Evolutionary conservation across 176 grass and related monocot genomes (phyloP).

Genomic region (Zea mays): DNA sequence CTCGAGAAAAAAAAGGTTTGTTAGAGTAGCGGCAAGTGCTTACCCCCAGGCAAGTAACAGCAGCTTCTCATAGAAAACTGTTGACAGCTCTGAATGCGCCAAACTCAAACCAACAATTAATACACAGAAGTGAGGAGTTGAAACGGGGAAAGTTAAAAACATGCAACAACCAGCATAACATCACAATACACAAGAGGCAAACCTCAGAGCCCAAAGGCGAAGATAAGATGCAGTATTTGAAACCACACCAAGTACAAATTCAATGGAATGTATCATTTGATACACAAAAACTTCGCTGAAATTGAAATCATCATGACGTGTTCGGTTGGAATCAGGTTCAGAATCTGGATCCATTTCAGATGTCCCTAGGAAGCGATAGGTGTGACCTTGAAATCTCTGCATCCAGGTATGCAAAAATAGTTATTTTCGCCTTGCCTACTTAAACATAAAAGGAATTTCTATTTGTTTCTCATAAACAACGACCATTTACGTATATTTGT

Average conservation of each 20-base stretch:
- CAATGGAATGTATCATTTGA: slow-evolving; percentile 99
- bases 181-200: slow-evolving; percentile 34
- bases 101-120: slow-evolving; percentile 66
- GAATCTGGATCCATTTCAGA: slow-evolving; percentile 92
- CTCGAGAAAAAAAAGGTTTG: too few relatives aligned
- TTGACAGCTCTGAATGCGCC: slow-evolving; percentile 96
- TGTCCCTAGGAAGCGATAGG: slow-evolving; percentile 85
- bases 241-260: slow-evolving; percentile 97
- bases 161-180: background rate
- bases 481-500: background rate
- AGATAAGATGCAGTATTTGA: slow-evolving; percentile 99
- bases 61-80: slow-evolving; percentile 99
- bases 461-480: slow-evolving; percentile 4
- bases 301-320: slow-evolving; percentile 89
- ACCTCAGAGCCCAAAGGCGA: slow-evolving; percentile 99
- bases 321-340: slow-evolving; percentile 92
- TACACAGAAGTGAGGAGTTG: slow-evolving; percentile 33
- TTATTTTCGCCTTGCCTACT: slow-evolving; percentile 13
- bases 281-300: slow-evolving; percentile 99
- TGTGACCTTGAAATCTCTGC: slow-evolving; percentile 97
- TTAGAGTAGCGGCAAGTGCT: slow-evolving; percentile 12
- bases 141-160: slow-evolving; percentile 24
- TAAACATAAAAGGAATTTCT: background rate
- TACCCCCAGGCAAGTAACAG: slow-evolving; percentile 94
- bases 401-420: slow-evolving; percentile 31